These are phyloP conservation scores for Clonostachys chloroleuca DNA, from an alignment of 2,329 filamentous ascomycete genomes.

Conservation along the genomic window DNA sequence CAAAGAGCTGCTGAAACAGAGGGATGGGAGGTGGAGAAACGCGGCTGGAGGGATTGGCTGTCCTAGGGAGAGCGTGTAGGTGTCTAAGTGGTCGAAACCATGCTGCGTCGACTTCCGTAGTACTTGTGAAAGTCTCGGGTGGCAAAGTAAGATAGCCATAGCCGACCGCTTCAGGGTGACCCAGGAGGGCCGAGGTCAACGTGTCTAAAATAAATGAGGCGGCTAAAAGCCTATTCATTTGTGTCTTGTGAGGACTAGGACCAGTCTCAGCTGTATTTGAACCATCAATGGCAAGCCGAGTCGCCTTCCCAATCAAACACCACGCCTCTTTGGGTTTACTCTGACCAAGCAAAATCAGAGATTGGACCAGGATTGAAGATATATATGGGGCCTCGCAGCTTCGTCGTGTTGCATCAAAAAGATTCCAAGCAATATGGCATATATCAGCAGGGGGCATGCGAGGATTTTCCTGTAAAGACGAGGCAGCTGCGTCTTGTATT, in stretches of 20 bases:
- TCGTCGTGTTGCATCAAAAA: slow-evolving; percentile 45
- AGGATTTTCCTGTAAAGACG: not conserved
- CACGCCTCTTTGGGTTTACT: slow-evolving; percentile 56
- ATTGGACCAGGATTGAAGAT: slow-evolving; percentile 45
- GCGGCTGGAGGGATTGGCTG: too few relatives aligned
- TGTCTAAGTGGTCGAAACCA: not conserved
- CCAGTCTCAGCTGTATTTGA: slow-evolving; percentile 1
- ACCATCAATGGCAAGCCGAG: slow-evolving; percentile 32
- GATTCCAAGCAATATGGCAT: slow-evolving; percentile 41
- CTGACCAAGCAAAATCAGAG: slow-evolving; percentile 58
- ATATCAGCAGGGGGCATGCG: slow-evolving; percentile 24
- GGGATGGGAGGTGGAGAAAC: too few relatives aligned
- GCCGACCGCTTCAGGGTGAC: slow-evolving; percentile 43
- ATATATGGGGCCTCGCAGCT: slow-evolving; percentile 34
- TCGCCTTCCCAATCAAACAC: slow-evolving; percentile 60
- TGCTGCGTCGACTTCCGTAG: slow-evolving; percentile 1
- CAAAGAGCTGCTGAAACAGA: too few relatives aligned
- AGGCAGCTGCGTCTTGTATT: slow-evolving; percentile 38
- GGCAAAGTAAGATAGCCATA: slow-evolving; percentile 14
- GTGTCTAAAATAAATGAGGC: slow-evolving; percentile 62
- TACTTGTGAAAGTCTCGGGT: slow-evolving; percentile 7
- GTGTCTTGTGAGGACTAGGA: not conserved
- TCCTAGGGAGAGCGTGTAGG: too few relatives aligned
- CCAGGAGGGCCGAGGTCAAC: slow-evolving; percentile 45
- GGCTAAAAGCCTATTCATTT: slow-evolving; percentile 21